Percentiles rank a stretch among this genome's conserved stretches.
Evolutionary conservation across 2,329 filamentous ascomycete species (phyloP).

Genomic region (Sclerotinia spermophila): DNA sequence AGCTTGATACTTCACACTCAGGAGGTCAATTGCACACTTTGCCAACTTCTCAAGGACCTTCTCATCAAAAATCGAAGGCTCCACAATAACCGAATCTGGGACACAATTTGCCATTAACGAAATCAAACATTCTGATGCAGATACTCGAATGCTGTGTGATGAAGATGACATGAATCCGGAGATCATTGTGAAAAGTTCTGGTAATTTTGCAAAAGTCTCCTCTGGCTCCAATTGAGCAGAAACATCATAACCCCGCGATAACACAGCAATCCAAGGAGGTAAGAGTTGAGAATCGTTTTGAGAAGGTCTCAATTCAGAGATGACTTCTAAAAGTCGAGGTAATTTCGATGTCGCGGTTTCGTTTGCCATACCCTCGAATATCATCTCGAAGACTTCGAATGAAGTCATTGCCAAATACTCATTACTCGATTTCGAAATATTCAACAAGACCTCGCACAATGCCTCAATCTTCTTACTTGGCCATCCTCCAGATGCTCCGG

Average conservation of each 20-base stretch:
- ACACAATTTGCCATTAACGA: slow-evolving; percentile 91
- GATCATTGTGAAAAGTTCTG: slow-evolving; percentile 77
- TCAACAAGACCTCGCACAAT: slow-evolving; percentile 82
- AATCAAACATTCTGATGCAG: slow-evolving; percentile 89
- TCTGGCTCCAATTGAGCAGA: slow-evolving; percentile 83
- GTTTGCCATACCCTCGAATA: slow-evolving; percentile 85
- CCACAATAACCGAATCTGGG: slow-evolving; percentile 74
- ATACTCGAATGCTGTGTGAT: slow-evolving; percentile 89
- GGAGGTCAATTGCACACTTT: slow-evolving; percentile 65
- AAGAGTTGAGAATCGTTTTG: slow-evolving; percentile 92
- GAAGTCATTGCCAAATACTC: slow-evolving; percentile 95
- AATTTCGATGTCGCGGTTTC: slow-evolving; percentile 87
- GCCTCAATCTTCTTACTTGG: slow-evolving; percentile 93
- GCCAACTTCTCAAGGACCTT: slow-evolving; percentile 81
- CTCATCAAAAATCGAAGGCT: slow-evolving; percentile 90
- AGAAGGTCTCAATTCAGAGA: slow-evolving; percentile 84
- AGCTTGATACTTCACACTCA: slow-evolving; percentile 87
- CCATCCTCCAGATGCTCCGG: slow-evolving; percentile 86
- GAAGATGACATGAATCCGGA: slow-evolving; percentile 78
- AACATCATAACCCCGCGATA: slow-evolving; percentile 92
- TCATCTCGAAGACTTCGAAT: slow-evolving; percentile 96
- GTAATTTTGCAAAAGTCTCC: slow-evolving; percentile 87
- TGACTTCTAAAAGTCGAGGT: slow-evolving; percentile 83
- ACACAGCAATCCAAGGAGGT: slow-evolving; percentile 92
- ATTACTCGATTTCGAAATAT: slow-evolving; percentile 84